Conservation (phyloP, 2,329 filamentous ascomycete species). For the Diaporthe eres region DNA sequence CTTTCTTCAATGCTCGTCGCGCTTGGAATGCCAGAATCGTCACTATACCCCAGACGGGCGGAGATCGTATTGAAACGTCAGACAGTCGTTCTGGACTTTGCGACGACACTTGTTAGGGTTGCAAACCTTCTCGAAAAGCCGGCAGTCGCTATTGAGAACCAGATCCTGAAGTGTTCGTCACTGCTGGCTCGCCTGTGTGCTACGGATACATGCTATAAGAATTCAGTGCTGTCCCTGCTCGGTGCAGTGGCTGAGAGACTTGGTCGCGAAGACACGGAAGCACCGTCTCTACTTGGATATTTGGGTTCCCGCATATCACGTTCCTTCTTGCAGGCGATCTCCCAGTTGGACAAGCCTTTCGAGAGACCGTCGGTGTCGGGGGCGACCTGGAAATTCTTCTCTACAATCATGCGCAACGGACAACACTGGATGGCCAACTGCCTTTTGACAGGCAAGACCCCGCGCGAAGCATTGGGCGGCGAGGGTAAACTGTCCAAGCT, state of each 20-base stretch:
- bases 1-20: constrained; percentile 77
- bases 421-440: constrained; percentile 98
- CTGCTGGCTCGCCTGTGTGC: constrained; percentile 84
- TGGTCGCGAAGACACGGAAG: constrained; percentile 77
- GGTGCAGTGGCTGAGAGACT: constrained; percentile 81
- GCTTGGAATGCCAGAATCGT: constrained; percentile 71
- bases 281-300: constrained; percentile 93
- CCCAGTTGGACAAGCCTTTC: constrained; percentile 83
- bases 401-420: constrained; percentile 86
- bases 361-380: constrained; percentile 74
- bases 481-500: constrained; percentile 65
- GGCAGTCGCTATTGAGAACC: constrained; percentile 78
- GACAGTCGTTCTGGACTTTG: constrained; percentile 74
- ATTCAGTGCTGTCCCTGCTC: constrained; percentile 77
- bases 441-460: constrained; percentile 88
- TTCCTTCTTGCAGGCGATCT: constrained; percentile 84
- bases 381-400: constrained; percentile 87
- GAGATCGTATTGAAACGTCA: constrained; percentile 74
- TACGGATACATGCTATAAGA: constrained; percentile 75
- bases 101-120: constrained; percentile 78
- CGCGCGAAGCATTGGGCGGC: constrained; percentile 78
- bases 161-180: constrained; percentile 85
- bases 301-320: constrained; percentile 86
- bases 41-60: constrained; percentile 70
- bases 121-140: constrained; percentile 75